phyloP scores from a whole-genome alignment of 2,329 filamentous ascomycete genomes.

The Alternaria solani region DNA sequence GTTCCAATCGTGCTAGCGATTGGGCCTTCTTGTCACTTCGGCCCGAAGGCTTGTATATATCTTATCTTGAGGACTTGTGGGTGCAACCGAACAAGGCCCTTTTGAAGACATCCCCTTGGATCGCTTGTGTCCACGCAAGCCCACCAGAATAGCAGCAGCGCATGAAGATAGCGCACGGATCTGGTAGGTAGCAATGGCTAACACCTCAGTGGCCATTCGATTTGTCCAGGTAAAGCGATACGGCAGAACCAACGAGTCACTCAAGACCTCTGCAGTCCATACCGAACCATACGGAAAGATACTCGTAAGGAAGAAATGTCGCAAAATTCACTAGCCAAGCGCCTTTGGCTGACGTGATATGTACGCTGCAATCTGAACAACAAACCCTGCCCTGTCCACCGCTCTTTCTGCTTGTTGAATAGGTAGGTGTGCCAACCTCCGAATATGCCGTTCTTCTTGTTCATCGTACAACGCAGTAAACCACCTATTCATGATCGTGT shows the following conservation, averaged over 20 bases:
- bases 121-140: not conserved
- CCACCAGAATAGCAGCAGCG: not conserved
- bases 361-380: not conserved
- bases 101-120: not conserved
- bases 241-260: not conserved
- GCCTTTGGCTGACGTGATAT: not conserved
- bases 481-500: no score
- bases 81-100: slow-evolving; percentile 11
- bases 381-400: not conserved
- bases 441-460: not conserved
- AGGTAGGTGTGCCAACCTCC: not conserved
- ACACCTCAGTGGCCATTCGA: not conserved
- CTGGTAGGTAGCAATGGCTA: not conserved
- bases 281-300: not conserved
- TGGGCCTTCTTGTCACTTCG: not conserved
- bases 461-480: not conserved
- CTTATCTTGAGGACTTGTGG: not conserved
- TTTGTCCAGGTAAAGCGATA: not conserved
- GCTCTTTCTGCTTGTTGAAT: not conserved
- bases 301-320: not conserved
- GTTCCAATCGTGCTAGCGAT: not conserved
- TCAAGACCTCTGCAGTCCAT: not conserved
- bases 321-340: not conserved
- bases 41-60: slow-evolving; percentile 2
- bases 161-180: not conserved